Evolutionary conservation across 139 green algal species (phyloP), one percentile per base, ranked within the genome.

Genomic region (Coelastrella sp.): DNA sequence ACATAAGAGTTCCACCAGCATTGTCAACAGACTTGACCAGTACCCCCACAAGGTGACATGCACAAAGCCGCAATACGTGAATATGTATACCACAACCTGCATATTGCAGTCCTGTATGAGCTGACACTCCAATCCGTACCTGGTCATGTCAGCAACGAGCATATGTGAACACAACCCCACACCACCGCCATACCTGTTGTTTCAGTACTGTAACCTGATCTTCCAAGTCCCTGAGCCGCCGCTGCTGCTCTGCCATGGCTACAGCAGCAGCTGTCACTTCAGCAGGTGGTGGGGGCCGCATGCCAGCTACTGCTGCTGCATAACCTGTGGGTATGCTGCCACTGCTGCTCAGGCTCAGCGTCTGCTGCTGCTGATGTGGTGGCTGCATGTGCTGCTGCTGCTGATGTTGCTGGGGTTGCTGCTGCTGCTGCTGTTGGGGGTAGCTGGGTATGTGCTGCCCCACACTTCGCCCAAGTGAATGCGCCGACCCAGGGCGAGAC

Each of bases 301-400:
- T 90, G 54, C 83, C 83, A 60, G 85, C 85, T 7, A 90, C 85
- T 61, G 85, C 85, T 64, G 85, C 86, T n/a, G 86, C 86, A 68
- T 91, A 86, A 68, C 86, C 86, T 8, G 75, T 86, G 61, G 76
- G 85, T 56, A 83, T 86, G 19, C 68, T 16, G 79, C 85, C 68
- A 22, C 71, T 88, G 73, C 65, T 86, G n/a, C 56, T 73, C 3
- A 32, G n/a, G 68, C 16, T 17, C 5, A 20, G 59, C 83, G 60
- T 84, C 75, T 87, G 87, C 65, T 64, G 85, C 56, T 66, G 73
- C 83, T 61, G 90, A 59, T 90, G 90, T 77, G 32, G 32, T 47
- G 32, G 32, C 32, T 47, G 32, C 32, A 47, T 47, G 81, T 73
- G 82, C 32, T 82, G 73, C 54, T 61, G 85, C 54, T 60, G 83